Evolutionary conservation across 148 eudicot genomes (phyloP), one percentile per base, ranked within the genome.

Genomic region (Cornus kousa): DNA sequence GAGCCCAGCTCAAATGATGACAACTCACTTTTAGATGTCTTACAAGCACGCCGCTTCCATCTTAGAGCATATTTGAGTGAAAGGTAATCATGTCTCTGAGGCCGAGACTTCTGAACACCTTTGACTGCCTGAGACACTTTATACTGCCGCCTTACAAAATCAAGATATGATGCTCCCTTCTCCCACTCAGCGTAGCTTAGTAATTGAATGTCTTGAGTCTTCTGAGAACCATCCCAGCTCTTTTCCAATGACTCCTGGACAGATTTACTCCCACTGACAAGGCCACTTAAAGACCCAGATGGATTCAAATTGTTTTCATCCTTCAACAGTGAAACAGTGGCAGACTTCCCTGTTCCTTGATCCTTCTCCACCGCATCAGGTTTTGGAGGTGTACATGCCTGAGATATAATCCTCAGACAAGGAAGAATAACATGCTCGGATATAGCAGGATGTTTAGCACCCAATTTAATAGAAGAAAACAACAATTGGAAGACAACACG

Each of bases 391-490:
- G 99, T 97, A 79, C 99, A 94, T 75, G 98, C 98, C 85, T 91
- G 98, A 85, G 98, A 94, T 82, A 97, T 84, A 71, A 97, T 91
- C 87, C 93, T 94, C 79, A 97, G 87, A 75, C 99, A 97, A 76
- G 99, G 99, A 86, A 97, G 94, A 77, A 97, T 92, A 67, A 97
- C 95, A 85, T 97, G 93, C 89, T 97, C 99, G 69, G 98, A 97
- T 72, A 97, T 94, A 79, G 97, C 95, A 82, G 99, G 99, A 83
- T 97, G 99, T 76, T 86, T 97, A 35, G 98, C 90, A 50, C 99
- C 99, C 82, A 94, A 80, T 78, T 97, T 94, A 73, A 97, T 97
- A 46, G 99, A 89, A 50, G 97, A 91, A 87, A 97, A 97, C 74
- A 97, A 81, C 87, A 97, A 83, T 78, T 92, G 99, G 86, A 97